Evolutionary conservation across 2,329 filamentous ascomycete genomes (phyloP), one percentile per base, ranked within the genome.

Genomic region (Aspergillus latus): DNA sequence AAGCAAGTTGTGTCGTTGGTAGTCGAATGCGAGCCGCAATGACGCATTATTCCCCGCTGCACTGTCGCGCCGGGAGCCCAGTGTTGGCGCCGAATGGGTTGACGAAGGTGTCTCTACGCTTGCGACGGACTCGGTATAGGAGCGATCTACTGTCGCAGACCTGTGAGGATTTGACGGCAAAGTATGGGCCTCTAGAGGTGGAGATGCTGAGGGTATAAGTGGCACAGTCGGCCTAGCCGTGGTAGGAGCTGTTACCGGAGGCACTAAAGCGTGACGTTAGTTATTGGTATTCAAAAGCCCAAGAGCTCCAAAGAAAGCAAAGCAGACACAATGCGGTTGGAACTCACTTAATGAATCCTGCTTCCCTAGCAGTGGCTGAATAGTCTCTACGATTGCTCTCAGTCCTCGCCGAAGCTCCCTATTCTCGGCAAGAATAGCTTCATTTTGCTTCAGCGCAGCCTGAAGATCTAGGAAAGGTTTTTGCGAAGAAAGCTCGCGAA

Each of bases 391-490:
- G 39, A 91, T 82, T 32, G 82, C 80, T 55, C 84, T 81, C 63
- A 96, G 75, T 32, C 86, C 83, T 68, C 83, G 80, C 67, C 86
- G 87, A 61, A 95, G 87, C 61, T 92, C 88, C 59, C 84, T 83
- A 76, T 94, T 93, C 75, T 96, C 90, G 32, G 84, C 84, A 75
- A 91, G 84, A 52, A 91, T 84, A 11, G 83, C 82, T 68, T 93
- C 88, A 76, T 91, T 92, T 72, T 91, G 86, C 32, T 84, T 81
- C 54, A 93, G 73, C 8, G 86, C 89, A 29, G 84, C 80, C 72
- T 95, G 90, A 16, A 96, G 82, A 69, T 96, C 91, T 69, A 90
- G 87, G 65, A 92, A 92, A 0, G 90, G 90, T 72, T 92, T 86
- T 74, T 91, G 88, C 56, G 83, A 87, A 56, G 89, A 89, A 63